A percentile compares a stretch with the other conserved stretches of the same genome.
Conservation (phyloP, 768 basidiomycete species). For the Xerocomellus amylosporus region DNA sequence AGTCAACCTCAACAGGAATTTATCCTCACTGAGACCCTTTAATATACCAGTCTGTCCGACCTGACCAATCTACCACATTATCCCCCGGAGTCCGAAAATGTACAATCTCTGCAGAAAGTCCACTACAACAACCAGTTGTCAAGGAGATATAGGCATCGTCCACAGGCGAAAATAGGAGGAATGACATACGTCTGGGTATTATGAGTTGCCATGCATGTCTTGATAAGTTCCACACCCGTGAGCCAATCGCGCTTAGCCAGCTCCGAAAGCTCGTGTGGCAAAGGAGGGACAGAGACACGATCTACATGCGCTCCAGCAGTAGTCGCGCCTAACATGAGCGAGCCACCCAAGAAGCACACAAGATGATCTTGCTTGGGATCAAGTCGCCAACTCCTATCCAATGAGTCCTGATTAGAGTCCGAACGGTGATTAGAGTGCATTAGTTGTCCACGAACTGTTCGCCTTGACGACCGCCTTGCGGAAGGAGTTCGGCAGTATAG, state of each 20-base stretch:
- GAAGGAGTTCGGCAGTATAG: slow-evolving; percentile 82
- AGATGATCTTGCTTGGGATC: slow-evolving; percentile 93
- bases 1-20: not conserved
- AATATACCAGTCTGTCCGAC: slow-evolving; percentile 80
- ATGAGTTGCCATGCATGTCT: slow-evolving; percentile 86
- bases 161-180: not conserved
- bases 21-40: slow-evolving; percentile 64
- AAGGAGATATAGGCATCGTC: not conserved
- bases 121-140: slow-evolving; percentile 41
- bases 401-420: slow-evolving; percentile 5
- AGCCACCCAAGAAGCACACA: slow-evolving; percentile 92
- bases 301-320: slow-evolving; percentile 52
- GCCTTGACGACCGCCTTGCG: slow-evolving; percentile 40
- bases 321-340: slow-evolving; percentile 87
- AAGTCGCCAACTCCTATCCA: slow-evolving; percentile 63
- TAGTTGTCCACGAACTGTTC: slow-evolving; percentile 33
- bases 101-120: slow-evolving; percentile 85
- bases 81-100: slow-evolving; percentile 74
- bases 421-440: not conserved
- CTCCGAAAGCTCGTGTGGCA: slow-evolving; percentile 55
- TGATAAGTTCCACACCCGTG: slow-evolving; percentile 74
- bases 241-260: slow-evolving; percentile 75
- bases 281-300: slow-evolving; percentile 66
- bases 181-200: slow-evolving; percentile 72
- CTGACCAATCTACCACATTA: slow-evolving; percentile 42